Conservation (phyloP, 2,329 filamentous ascomycete genomes). For the Colletotrichum melonis region DNA sequence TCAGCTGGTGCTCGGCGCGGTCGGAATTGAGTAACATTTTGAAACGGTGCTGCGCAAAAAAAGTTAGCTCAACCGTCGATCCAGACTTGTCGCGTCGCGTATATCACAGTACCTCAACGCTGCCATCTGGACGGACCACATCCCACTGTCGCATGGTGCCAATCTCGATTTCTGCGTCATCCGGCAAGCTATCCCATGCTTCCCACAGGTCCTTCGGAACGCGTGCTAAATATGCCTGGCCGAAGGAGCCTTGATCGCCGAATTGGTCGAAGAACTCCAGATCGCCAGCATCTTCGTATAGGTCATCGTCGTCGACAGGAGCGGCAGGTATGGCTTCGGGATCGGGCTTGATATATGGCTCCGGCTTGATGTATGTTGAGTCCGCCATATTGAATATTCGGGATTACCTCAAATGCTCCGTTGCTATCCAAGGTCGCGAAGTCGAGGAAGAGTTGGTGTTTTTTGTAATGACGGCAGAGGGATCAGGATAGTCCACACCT, state of each 20-base stretch:
- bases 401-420: background rate
- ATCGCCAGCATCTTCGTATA: constrained; percentile 71
- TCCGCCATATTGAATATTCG: constrained; percentile 28
- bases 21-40: constrained; percentile 77
- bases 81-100: background rate
- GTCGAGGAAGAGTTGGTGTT: background rate
- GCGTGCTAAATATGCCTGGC: constrained; percentile 73
- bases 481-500: background rate
- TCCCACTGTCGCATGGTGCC: constrained; percentile 76
- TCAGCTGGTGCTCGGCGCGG: constrained; percentile 73
- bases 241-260: constrained; percentile 34
- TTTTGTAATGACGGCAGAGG: constrained; percentile 20
- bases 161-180: constrained; percentile 84
- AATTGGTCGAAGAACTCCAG: constrained; percentile 65
- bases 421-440: background rate
- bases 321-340: constrained; percentile 54
- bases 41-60: constrained; percentile 51
- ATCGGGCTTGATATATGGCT: constrained; percentile 60
- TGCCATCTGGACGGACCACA: constrained; percentile 63
- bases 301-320: constrained; percentile 71
- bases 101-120: constrained; percentile 45
- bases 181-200: constrained; percentile 79
- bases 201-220: constrained; percentile 86
- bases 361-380: constrained; percentile 41
- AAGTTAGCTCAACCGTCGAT: background rate